These are phyloP conservation scores for Pistacia integerrima DNA, from an alignment of 345 rosid species.

Conservation along the genomic window DNA sequence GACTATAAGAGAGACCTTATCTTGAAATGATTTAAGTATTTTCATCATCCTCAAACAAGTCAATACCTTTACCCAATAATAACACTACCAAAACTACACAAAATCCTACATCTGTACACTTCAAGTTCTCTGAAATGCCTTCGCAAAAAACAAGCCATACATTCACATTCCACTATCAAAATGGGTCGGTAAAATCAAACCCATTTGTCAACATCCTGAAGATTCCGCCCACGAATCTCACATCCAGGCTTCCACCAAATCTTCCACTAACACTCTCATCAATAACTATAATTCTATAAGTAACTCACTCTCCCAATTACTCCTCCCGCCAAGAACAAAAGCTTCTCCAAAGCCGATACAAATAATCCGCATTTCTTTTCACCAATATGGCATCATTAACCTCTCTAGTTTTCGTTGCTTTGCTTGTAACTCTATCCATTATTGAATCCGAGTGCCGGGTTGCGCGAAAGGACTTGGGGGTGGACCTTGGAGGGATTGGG, in stretches of 20 bases:
- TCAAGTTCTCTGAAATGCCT: background rate
- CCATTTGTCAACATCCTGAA: background rate
- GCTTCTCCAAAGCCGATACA: background rate
- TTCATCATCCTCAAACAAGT: no score
- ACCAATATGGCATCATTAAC: conserved; percentile 11
- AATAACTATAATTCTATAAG: conserved; percentile 11
- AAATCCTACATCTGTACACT: no score
- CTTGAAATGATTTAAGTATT: no score
- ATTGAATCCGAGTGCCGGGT: conserved; percentile 39
- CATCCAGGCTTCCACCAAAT: background rate
- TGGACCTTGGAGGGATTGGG: conserved; percentile 51
- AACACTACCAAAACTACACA: no score
- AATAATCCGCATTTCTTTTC: background rate
- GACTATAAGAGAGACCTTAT: no score
- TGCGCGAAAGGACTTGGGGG: conserved; percentile 55
- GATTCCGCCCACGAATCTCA: background rate
- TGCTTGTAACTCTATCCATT: conserved; percentile 26
- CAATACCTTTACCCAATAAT: no score
- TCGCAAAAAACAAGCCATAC: background rate
- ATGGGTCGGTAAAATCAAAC: background rate
- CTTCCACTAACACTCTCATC: background rate
- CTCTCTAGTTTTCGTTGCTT: conserved; percentile 21
- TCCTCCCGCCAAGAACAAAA: background rate
- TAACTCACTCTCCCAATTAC: background rate
- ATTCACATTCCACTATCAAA: conserved; percentile 12